Evolutionary conservation across 2,329 filamentous ascomycete species (phyloP).

Genomic region (Colletotrichum sp.): DNA sequence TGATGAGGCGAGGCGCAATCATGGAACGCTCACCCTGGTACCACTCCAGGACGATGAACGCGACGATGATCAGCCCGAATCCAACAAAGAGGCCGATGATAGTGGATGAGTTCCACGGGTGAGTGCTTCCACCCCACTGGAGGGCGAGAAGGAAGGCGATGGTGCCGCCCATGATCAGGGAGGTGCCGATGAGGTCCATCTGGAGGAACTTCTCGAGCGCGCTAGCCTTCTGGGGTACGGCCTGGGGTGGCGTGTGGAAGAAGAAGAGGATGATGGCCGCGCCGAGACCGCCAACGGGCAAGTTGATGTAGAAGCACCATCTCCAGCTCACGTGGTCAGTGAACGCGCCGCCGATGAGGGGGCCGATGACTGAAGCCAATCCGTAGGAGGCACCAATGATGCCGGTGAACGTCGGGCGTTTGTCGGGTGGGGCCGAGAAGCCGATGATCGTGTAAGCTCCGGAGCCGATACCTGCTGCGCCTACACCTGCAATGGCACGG

Average conservation of each 20-base stretch:
- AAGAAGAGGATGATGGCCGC: slow-evolving; percentile 41
- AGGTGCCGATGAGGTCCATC: slow-evolving; percentile 51
- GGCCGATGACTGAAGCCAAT: slow-evolving; percentile 40
- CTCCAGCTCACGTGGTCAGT: slow-evolving; percentile 41
- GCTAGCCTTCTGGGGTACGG: slow-evolving; percentile 38
- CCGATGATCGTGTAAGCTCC: slow-evolving; percentile 56
- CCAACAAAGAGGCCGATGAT: slow-evolving; percentile 51
- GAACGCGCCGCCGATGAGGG: slow-evolving; percentile 41
- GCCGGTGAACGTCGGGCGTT: slow-evolving; percentile 40
- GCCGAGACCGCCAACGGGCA: slow-evolving; percentile 40
- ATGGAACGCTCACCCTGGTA: slow-evolving; percentile 51
- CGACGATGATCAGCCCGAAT: slow-evolving; percentile 34
- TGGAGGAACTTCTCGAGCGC: slow-evolving; percentile 50
- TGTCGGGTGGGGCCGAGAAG: slow-evolving; percentile 41
- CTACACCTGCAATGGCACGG: slow-evolving; percentile 53
- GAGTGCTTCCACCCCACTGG: slow-evolving; percentile 50
- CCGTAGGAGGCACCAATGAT: slow-evolving; percentile 41
- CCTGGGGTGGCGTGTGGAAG: slow-evolving; percentile 46
- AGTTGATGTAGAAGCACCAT: slow-evolving; percentile 45
- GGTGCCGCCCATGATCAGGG: slow-evolving; percentile 49
- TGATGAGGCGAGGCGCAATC: slow-evolving; percentile 43
- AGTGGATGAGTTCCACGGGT: slow-evolving; percentile 44
- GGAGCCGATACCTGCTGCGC: slow-evolving; percentile 52
- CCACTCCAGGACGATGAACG: slow-evolving; percentile 42
- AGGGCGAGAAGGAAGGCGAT: slow-evolving; percentile 51